These are phyloP conservation scores for Penicillium pancosmium DNA, from an alignment of 495 filamentous ascomycete genomes.

Conservation along the genomic window DNA sequence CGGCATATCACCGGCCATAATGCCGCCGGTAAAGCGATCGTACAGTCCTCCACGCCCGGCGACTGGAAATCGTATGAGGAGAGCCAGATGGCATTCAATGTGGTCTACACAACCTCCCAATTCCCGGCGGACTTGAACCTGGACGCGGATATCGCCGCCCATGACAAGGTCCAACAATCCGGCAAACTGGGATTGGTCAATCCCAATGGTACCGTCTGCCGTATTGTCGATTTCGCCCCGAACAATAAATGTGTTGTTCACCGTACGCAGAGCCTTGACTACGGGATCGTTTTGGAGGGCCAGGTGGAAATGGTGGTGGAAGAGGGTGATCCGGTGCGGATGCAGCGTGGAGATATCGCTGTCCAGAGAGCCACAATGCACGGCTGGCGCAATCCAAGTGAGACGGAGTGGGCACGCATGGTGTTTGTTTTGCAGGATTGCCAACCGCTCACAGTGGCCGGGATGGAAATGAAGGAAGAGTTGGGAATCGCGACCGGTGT, in stretches of 20 bases:
- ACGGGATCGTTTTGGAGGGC: slow-evolving; percentile 77
- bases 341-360: slow-evolving; percentile 73
- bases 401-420: slow-evolving; percentile 56
- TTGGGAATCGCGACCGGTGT: slow-evolving; percentile 35
- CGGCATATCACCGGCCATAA: slow-evolving; percentile 48
- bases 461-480: slow-evolving; percentile 50
- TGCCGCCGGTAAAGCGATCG: slow-evolving; percentile 33
- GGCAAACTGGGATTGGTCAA: slow-evolving; percentile 50
- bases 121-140: slow-evolving; percentile 58
- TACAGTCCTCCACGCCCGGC: slow-evolving; percentile 27
- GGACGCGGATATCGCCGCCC: slow-evolving; percentile 49
- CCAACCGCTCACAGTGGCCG: slow-evolving; percentile 43
- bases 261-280: slow-evolving; percentile 72
- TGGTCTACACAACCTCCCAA: slow-evolving; percentile 54
- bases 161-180: slow-evolving; percentile 36
- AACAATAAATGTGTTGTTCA: slow-evolving; percentile 67
- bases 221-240: slow-evolving; percentile 68
- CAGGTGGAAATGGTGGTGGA: slow-evolving; percentile 75
- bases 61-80: slow-evolving; percentile 26
- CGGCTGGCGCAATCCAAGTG: slow-evolving; percentile 45
- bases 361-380: slow-evolving; percentile 61
- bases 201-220: slow-evolving; percentile 53
- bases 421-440: slow-evolving; percentile 60
- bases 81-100: slow-evolving; percentile 31
- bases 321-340: slow-evolving; percentile 58